These are phyloP conservation scores for Vitis rotundifolia DNA, from an alignment of 164 flowering plant species.

Conservation along the genomic window DNA sequence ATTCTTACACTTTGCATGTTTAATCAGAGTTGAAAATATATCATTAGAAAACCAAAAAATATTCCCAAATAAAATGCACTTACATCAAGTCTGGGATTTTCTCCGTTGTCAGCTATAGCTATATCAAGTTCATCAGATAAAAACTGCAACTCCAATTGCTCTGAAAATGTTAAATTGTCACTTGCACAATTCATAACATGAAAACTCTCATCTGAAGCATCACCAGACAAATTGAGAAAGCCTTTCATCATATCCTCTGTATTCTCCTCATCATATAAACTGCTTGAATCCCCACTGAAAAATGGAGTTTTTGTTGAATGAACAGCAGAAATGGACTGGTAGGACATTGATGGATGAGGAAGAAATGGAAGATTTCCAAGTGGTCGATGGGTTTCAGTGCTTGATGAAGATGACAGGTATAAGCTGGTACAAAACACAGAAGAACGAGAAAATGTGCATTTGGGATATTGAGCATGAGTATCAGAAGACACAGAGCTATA, in stretches of 20 bases:
- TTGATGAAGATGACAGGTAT: constrained; percentile 54
- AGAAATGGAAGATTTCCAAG: constrained; percentile 67
- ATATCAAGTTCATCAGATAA: constrained; percentile 70
- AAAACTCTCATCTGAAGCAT: constrained; percentile 35
- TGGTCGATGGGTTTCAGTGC: constrained; percentile 41
- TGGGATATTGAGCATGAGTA: constrained; percentile 26
- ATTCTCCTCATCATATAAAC: constrained; percentile 22
- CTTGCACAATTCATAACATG: constrained; percentile 29
- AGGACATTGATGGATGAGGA: constrained; percentile 43
- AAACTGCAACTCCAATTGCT: constrained; percentile 59
- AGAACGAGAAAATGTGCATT: constrained; percentile 40
- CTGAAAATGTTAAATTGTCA: constrained; percentile 33
- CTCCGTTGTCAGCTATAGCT: constrained; percentile 52
- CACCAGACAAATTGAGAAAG: constrained; percentile 43
- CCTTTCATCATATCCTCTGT: constrained; percentile 42
- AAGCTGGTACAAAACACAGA: constrained; percentile 65
- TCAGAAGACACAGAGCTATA: constrained; percentile 22
- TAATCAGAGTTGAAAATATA: neutral
- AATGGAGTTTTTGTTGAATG: constrained; percentile 37
- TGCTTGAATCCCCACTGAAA: constrained; percentile 28
- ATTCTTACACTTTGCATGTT: neutral
- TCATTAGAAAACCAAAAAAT: too few species aligned
- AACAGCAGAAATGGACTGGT: constrained; percentile 32
- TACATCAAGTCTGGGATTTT: constrained; percentile 65
- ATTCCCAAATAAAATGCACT: constrained; percentile 19